These are phyloP conservation scores for Aspergillus sclerotiicarbonarius DNA, from an alignment of 495 filamentous ascomycete genomes.

Conservation along the genomic window DNA sequence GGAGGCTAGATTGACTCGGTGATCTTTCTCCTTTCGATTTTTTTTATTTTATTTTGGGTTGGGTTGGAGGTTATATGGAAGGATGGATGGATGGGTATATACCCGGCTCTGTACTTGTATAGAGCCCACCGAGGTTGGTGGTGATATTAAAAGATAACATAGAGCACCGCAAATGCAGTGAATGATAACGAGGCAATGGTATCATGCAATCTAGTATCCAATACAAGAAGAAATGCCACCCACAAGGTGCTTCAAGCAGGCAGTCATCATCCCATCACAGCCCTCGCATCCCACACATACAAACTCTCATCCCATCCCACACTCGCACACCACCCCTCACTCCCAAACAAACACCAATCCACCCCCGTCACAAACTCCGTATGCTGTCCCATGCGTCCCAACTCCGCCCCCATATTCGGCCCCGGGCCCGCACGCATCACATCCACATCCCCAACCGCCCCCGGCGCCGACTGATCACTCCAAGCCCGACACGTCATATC, in stretches of 20 bases:
- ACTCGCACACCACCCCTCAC: constrained; percentile 92
- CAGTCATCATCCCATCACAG: constrained; percentile 48
- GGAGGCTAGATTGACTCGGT: constrained; percentile 62
- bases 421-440: constrained; percentile 37
- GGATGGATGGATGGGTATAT: constrained; percentile 13
- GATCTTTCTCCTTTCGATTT: too few species aligned
- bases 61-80: not conserved
- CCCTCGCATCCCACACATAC: constrained; percentile 85
- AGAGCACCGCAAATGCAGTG: not conserved
- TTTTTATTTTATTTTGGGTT: not conserved
- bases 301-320: constrained; percentile 91
- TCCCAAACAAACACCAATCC: constrained; percentile 96
- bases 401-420: constrained; percentile 58
- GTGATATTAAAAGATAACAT: too few species aligned
- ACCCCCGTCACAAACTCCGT: constrained; percentile 97
- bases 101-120: constrained; percentile 14
- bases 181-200: constrained; percentile 18
- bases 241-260: too few species aligned
- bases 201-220: constrained; percentile 30
- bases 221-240: constrained; percentile 15
- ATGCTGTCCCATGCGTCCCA: constrained; percentile 87
- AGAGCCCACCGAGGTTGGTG: not conserved
- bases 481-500: constrained; percentile 97
- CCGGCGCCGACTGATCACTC: constrained; percentile 66
- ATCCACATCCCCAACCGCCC: constrained; percentile 47